phyloP scores from a whole-genome alignment of 495 filamentous ascomycete genomes.

The Neurospora tetrasperma region DNA sequence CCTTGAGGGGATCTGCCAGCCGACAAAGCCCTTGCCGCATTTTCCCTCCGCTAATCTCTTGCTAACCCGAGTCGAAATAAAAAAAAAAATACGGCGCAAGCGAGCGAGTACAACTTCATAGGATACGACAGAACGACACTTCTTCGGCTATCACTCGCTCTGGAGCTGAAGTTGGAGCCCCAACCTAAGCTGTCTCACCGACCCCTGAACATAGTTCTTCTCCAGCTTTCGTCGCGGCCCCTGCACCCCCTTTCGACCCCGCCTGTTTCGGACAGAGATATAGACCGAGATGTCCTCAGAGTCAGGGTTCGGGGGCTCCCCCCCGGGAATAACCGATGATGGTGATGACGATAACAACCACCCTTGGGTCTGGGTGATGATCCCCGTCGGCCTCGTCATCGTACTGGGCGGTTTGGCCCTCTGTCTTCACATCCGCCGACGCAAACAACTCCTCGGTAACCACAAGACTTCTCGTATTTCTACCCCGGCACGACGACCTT shows the following conservation, averaged over 20 bases:
- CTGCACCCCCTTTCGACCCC: not conserved
- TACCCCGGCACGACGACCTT: not conserved
- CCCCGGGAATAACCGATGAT: not conserved
- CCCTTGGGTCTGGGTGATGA: slow-evolving; percentile 13
- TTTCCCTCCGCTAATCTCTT: not conserved
- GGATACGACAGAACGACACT: not conserved
- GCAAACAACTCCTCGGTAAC: not conserved
- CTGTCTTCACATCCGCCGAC: slow-evolving; percentile 10
- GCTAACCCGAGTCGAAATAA: not conserved
- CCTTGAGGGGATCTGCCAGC: not conserved
- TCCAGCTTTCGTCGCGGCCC: not conserved
- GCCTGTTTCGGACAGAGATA: not conserved
- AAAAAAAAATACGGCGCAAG: not conserved
- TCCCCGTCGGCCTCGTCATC: slow-evolving; percentile 14
- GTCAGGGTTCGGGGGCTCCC: not conserved
- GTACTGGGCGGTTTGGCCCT: slow-evolving; percentile 8
- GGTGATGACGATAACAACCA: not conserved
- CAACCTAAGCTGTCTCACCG: not conserved
- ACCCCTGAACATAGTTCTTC: not conserved
- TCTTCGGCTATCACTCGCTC: not conserved
- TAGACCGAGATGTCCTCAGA: not conserved
- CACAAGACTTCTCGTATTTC: not conserved
- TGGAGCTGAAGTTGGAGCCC: not conserved
- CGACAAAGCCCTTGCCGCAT: not conserved
- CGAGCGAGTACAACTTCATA: not conserved